Conservation (phyloP, 164 flowering plant species). For the Chimonanthus praecox region DNA sequence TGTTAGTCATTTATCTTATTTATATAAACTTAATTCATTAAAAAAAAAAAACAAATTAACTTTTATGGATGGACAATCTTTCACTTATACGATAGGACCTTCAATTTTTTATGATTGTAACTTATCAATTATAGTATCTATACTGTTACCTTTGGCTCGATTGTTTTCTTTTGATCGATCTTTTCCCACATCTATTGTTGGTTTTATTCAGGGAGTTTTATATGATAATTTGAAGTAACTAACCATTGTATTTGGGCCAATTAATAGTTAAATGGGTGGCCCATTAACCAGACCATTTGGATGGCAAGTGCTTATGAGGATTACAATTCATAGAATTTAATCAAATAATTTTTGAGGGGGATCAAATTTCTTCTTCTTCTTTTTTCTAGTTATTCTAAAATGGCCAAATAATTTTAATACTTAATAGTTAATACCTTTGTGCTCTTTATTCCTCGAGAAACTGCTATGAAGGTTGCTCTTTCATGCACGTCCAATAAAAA, state of each 20-base stretch:
- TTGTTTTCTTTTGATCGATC: too few species aligned
- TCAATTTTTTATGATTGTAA: too few species aligned
- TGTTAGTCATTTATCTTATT: too few species aligned
- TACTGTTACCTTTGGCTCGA: too few species aligned
- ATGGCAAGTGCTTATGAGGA: neutral
- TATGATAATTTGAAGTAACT: too few species aligned
- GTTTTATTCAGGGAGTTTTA: neutral
- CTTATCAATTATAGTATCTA: too few species aligned
- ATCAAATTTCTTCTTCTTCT: neutral
- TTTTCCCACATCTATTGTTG: too few species aligned
- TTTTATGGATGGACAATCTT: too few species aligned
- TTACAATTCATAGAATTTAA: too few species aligned
- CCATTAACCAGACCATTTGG: neutral
- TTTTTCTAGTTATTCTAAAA: slow-evolving; percentile 1
- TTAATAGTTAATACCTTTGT: neutral
- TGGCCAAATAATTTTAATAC: slow-evolving; percentile 1
- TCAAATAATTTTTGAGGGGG: neutral
- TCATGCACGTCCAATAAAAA: slow-evolving; percentile 41
- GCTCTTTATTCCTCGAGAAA: slow-evolving; percentile 53
- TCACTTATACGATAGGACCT: too few species aligned
- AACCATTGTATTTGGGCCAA: neutral
- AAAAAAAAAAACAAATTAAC: too few species aligned
- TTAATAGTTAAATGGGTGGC: neutral
- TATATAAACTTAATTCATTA: too few species aligned
- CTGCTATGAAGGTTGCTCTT: slow-evolving; percentile 41